Conservation (phyloP, 2,329 filamentous ascomycete species). For the Allantophomopsis cytisporea region DNA sequence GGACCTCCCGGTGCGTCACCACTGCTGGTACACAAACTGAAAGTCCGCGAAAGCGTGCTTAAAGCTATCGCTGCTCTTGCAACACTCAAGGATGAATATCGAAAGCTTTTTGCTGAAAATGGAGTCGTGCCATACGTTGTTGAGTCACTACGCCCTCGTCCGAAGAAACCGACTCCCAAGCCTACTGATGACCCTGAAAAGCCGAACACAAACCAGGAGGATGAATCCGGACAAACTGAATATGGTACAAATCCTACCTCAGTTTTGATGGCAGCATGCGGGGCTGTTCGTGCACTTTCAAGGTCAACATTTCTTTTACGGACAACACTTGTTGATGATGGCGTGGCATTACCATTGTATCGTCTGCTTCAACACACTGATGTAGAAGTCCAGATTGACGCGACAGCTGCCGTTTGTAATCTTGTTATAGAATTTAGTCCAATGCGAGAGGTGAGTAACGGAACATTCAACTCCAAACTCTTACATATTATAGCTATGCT, state of each 20-base stretch:
- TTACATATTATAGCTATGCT: slow-evolving; percentile 1
- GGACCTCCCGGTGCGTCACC: slow-evolving; percentile 49
- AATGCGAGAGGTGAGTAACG: slow-evolving; percentile 61
- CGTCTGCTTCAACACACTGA: slow-evolving; percentile 61
- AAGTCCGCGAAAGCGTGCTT: slow-evolving; percentile 61
- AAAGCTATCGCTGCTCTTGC: slow-evolving; percentile 73
- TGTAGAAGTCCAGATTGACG: slow-evolving; percentile 71
- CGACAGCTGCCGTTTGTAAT: slow-evolving; percentile 75
- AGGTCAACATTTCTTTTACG: slow-evolving; percentile 74
- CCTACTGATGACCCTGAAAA: slow-evolving; percentile 22
- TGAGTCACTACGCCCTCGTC: slow-evolving; percentile 60
- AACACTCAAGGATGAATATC: slow-evolving; percentile 69
- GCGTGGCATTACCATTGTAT: slow-evolving; percentile 66
- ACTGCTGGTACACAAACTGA: slow-evolving; percentile 53
- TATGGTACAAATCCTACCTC: slow-evolving; percentile 62
- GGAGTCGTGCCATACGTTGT: slow-evolving; percentile 74
- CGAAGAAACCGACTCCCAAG: slow-evolving; percentile 30
- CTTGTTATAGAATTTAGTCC: slow-evolving; percentile 81
- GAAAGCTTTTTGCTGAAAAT: slow-evolving; percentile 69
- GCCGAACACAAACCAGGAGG: slow-evolving; percentile 6
- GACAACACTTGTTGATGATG: slow-evolving; percentile 78
- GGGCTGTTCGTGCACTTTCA: slow-evolving; percentile 67
- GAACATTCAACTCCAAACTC: neutral
- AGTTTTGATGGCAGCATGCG: slow-evolving; percentile 77
- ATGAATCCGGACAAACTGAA: slow-evolving; percentile 15